Evolutionary conservation across 306 rosid species (phyloP).

Genomic region (Rosa persica): DNA sequence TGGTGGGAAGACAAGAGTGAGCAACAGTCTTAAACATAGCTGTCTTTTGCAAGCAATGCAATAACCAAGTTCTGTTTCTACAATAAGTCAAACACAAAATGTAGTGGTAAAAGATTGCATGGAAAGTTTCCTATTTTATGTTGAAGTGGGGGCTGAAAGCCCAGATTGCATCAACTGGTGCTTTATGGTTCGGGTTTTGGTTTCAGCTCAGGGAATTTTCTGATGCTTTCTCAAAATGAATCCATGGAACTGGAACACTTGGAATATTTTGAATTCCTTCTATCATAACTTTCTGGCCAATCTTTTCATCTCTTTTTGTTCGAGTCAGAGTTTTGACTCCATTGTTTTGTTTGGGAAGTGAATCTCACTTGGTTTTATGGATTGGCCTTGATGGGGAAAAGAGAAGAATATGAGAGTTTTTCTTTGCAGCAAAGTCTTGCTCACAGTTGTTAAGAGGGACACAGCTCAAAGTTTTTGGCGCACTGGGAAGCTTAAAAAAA

Average conservation of each 20-base stretch:
- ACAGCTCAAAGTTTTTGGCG: no score
- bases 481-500: no score
- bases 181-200: conserved; percentile 7
- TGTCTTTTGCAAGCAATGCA: conserved; percentile 10
- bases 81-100: conserved; percentile 29
- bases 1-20: conserved; percentile 73
- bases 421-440: no score
- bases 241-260: background rate
- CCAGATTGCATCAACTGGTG: background rate
- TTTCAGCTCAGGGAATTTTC: background rate
- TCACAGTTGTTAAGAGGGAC: no score
- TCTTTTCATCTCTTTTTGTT: background rate
- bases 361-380: background rate
- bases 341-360: background rate
- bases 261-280: background rate
- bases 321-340: background rate
- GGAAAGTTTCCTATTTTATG: background rate
- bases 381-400: background rate
- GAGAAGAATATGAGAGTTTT: background rate
- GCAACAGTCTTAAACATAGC: conserved; percentile 26
- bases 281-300: background rate
- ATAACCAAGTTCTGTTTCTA: conserved; percentile 24
- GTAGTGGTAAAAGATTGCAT: conserved; percentile 30
- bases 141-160: background rate
- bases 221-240: background rate